Conservation (phyloP, 805 yeast genomes). For the Myxozyma monticola region DNA sequence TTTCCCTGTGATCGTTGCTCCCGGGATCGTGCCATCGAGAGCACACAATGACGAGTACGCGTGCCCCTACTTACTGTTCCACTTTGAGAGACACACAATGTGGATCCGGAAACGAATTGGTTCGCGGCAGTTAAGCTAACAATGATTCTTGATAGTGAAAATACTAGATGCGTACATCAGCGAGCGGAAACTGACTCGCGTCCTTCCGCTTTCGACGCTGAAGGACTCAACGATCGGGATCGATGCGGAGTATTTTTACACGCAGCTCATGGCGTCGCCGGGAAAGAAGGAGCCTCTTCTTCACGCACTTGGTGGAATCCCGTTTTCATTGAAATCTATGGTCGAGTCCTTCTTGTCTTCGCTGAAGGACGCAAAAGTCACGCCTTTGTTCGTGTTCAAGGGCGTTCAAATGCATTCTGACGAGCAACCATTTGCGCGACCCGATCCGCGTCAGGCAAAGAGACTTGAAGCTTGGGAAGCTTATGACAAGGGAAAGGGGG, state of each 20-base stretch:
- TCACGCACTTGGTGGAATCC: slow-evolving; percentile 81
- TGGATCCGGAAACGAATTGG: too few relatives aligned
- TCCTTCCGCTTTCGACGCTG: slow-evolving; percentile 63
- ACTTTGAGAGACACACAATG: too few relatives aligned
- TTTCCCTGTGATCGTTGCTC: too few relatives aligned
- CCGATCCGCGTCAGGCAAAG: slow-evolving; percentile 34
- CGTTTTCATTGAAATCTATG: slow-evolving; percentile 56
- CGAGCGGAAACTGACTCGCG: slow-evolving; percentile 63
- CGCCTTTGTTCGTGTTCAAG: slow-evolving; percentile 76
- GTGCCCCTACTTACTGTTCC: too few relatives aligned
- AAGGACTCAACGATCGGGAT: slow-evolving; percentile 73
- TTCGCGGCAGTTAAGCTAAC: too few relatives aligned
- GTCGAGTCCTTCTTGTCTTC: slow-evolving; percentile 63
- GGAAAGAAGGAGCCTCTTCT: slow-evolving; percentile 65
- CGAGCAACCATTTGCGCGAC: slow-evolving; percentile 24
- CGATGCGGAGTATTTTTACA: slow-evolving; percentile 77
- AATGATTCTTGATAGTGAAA: too few relatives aligned
- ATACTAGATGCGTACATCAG: slow-evolving; percentile 47
- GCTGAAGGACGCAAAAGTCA: slow-evolving; percentile 61
- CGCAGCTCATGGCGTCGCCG: slow-evolving; percentile 52
- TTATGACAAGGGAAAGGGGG: slow-evolving; percentile 42
- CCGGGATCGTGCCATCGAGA: too few relatives aligned
- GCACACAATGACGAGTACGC: too few relatives aligned
- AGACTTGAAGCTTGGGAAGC: slow-evolving; percentile 47
- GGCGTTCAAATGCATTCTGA: slow-evolving; percentile 46